Percentiles rank a stretch among this genome's conserved stretches.
phyloP scores from a whole-genome alignment of 345 rosid genomes.

The Theobroma cacao region DNA sequence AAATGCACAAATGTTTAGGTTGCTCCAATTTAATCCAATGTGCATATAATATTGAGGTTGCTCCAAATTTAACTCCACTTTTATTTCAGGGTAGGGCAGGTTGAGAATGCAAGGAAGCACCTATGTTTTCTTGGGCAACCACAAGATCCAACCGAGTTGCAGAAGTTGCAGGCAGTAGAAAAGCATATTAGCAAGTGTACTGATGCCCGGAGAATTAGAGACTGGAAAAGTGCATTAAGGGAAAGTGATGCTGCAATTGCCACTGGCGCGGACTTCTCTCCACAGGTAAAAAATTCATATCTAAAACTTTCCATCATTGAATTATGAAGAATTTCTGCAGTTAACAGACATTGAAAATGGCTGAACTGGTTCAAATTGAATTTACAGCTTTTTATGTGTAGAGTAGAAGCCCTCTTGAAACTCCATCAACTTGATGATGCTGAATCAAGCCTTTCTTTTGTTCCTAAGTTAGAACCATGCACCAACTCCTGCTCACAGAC shows the following conservation, averaged over 20 bases:
- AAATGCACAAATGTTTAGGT: neutral
- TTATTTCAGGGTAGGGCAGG: slow-evolving; percentile 79
- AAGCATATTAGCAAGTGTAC: slow-evolving; percentile 67
- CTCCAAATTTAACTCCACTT: slow-evolving; percentile 21
- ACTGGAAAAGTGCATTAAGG: slow-evolving; percentile 68
- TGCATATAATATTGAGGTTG: neutral
- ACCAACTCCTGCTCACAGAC: slow-evolving; percentile 38
- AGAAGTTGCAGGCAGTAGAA: slow-evolving; percentile 65
- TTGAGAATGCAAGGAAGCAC: slow-evolving; percentile 72
- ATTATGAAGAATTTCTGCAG: neutral
- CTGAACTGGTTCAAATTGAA: slow-evolving; percentile 39
- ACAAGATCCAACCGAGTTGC: slow-evolving; percentile 49
- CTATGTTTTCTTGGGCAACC: slow-evolving; percentile 48
- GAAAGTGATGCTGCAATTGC: slow-evolving; percentile 71
- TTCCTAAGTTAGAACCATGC: slow-evolving; percentile 50
- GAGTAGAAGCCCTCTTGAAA: slow-evolving; percentile 89
- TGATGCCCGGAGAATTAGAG: slow-evolving; percentile 64
- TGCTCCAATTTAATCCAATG: neutral
- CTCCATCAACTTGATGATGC: slow-evolving; percentile 85
- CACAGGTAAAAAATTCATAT: slow-evolving; percentile 52
- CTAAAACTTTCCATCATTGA: neutral
- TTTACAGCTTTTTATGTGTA: slow-evolving; percentile 93
- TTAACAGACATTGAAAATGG: slow-evolving; percentile 8
- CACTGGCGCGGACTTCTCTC: slow-evolving; percentile 83
- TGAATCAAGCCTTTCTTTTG: slow-evolving; percentile 36